Evolutionary conservation across 2,329 filamentous ascomycete species (phyloP), one percentile per base, ranked within the genome.

Genomic region (Didymella sp.): DNA sequence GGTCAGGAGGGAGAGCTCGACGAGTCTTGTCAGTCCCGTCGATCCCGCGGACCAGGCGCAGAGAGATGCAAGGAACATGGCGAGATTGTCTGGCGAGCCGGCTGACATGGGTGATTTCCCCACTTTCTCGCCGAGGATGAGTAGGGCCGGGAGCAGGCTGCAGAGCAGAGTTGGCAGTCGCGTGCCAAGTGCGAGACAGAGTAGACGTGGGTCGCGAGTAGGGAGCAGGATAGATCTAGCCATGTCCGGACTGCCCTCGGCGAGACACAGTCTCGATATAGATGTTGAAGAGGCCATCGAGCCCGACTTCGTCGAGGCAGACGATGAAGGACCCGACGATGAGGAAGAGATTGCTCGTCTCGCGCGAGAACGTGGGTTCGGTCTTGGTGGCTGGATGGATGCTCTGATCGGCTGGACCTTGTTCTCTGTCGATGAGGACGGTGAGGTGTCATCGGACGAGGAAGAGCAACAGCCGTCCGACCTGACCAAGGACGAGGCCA

Each of bases 331-430:
- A 12, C 74, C 73, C 11, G 76, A 78, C 25, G 82, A 84, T 43
- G 84, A 86, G 63, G 78, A 78, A 22, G 83, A 85, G 64, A 71
- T 86, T 17, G 80, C 81, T 38, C 74, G 78, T 2, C 70, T 86
- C 28, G 82, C 82, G 12, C 74, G 77, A 22, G 78, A 82, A 61
- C 75, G 78, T n/a, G 81, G 80, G 1, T 85, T 83, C 57, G 83
- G 84, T 0, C 70, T 87, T 4, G 85, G 85, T 0, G 74, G 78
- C 9, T 82, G 84, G 79, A 78, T 87, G 64, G 85, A 87, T 61
- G 75, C 80, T 22, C 66, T 87, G 31, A 83, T 87, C 55, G 83
- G 84, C 28, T 85, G 84, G 80, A 81, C 80, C 11, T 61, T 86
- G 37, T 86, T 86, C 62, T 79, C 79, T 2, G 79, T 82, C 1